phyloP scores from a whole-genome alignment of 345 rosid species.

The Lepidium sativum region DNA sequence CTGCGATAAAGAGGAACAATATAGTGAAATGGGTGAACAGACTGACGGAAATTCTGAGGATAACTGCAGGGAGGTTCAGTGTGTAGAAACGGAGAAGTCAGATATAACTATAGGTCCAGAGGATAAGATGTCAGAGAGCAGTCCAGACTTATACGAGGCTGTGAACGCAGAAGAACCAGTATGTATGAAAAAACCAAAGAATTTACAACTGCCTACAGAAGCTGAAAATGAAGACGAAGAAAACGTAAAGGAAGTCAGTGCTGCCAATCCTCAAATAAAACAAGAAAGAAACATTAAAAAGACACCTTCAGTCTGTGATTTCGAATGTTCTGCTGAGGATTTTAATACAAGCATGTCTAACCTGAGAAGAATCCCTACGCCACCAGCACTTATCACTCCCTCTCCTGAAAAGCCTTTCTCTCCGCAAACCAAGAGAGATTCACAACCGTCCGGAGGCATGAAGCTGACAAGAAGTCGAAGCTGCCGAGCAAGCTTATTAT shows the following conservation, averaged over 20 bases:
- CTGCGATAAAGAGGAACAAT: constrained; percentile 23
- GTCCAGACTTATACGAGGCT: constrained; percentile 16
- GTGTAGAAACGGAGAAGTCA: constrained; percentile 43
- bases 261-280: constrained; percentile 12
- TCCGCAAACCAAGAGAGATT: constrained; percentile 32
- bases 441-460: constrained; percentile 30
- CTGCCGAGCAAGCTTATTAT: constrained; percentile 44
- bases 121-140: constrained; percentile 26
- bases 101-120: constrained; percentile 21
- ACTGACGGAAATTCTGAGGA: constrained; percentile 32
- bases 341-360: constrained; percentile 38
- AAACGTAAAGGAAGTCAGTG: constrained; percentile 5
- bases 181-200: constrained; percentile 3
- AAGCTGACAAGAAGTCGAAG: constrained; percentile 59
- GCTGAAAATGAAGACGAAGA: constrained; percentile 10
- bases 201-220: neutral
- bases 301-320: constrained; percentile 14
- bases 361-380: constrained; percentile 34
- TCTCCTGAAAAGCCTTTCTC: constrained; percentile 34
- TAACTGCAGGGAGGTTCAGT: constrained; percentile 51
- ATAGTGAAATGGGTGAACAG: constrained; percentile 25
- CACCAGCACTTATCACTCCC: constrained; percentile 24
- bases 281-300: constrained; percentile 18
- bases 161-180: constrained; percentile 23
- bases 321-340: constrained; percentile 27